A percentile compares a stretch with the other conserved stretches of the same genome.
phyloP scores from a whole-genome alignment of 2,329 filamentous ascomycete genomes.

The Aspergillus unguis region DNA sequence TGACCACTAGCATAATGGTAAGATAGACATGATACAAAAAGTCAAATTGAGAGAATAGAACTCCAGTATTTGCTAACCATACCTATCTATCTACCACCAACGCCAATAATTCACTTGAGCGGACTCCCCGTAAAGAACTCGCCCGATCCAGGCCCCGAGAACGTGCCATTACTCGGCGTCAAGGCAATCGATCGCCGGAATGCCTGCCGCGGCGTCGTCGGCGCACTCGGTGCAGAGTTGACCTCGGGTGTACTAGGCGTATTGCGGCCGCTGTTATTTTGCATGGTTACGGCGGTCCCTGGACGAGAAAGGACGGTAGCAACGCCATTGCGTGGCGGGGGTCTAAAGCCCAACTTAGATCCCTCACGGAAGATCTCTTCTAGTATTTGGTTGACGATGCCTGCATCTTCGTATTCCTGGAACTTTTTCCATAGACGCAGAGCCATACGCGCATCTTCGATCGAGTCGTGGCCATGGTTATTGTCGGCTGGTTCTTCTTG shows the following conservation, averaged over 20 bases:
- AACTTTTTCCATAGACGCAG: conserved; percentile 87
- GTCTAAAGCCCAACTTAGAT: conserved; percentile 57
- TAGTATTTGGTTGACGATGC: conserved; percentile 76
- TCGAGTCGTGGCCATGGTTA: conserved; percentile 72
- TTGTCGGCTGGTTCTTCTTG: conserved; percentile 66
- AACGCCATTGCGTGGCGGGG: conserved; percentile 45
- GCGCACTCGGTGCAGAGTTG: conserved; percentile 29
- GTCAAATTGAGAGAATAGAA: too few relatives aligned
- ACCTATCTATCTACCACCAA: conserved; percentile 1
- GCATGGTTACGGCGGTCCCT: conserved; percentile 38
- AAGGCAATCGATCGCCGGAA: conserved; percentile 42
- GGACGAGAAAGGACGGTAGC: conserved; percentile 35
- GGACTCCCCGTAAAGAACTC: conserved; percentile 42
- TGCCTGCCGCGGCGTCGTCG: conserved; percentile 41
- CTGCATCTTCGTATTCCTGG: conserved; percentile 81
- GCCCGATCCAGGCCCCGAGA: conserved; percentile 34
- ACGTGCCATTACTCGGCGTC: conserved; percentile 43
- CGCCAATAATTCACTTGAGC: conserved; percentile 27
- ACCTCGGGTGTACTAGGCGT: conserved; percentile 41
- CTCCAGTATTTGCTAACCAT: background rate
- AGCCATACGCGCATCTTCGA: conserved; percentile 90
- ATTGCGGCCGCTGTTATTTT: conserved; percentile 40
- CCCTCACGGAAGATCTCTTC: conserved; percentile 77
- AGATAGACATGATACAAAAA: too few relatives aligned
- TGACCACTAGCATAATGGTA: too few relatives aligned